Percentiles rank a stretch among this genome's conserved stretches.
These are phyloP conservation scores for Hymenochaete sp. DNA, from an alignment of 1,284 basidiomycete genomes.

Conservation along the genomic window DNA sequence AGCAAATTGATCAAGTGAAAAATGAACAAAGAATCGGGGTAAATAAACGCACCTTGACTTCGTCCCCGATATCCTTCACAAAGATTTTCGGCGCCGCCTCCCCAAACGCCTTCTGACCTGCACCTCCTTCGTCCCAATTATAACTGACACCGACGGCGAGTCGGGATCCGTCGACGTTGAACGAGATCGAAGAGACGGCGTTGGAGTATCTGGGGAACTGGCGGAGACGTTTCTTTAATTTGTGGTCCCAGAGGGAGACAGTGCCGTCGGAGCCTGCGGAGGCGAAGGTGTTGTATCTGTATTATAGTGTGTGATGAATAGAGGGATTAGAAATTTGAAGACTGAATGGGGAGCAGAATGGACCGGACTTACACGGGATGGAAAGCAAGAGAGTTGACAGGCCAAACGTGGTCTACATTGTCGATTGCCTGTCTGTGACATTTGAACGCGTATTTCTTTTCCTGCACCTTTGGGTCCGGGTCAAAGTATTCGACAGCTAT, in stretches of 20 bases:
- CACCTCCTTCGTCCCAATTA: conserved; percentile 81
- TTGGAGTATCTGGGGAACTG: conserved; percentile 77
- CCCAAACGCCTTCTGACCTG: conserved; percentile 37
- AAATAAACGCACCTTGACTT: conserved; percentile 45
- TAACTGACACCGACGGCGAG: conserved; percentile 80
- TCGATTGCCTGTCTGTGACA: conserved; percentile 89
- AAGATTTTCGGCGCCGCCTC: conserved; percentile 29
- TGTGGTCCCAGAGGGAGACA: conserved; percentile 94
- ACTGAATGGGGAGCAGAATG: conserved; percentile 6
- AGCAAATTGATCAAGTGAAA: background rate
- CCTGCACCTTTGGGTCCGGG: conserved; percentile 64
- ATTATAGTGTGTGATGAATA: conserved; percentile 3
- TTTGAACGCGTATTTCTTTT: conserved; percentile 97
- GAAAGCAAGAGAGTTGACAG: conserved; percentile 92
- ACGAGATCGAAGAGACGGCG: conserved; percentile 67
- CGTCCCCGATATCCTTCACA: conserved; percentile 33
- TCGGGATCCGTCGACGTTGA: conserved; percentile 76
- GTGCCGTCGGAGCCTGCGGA: conserved; percentile 89
- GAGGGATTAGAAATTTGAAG: conserved; percentile 1
- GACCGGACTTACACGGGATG: conserved; percentile 62
- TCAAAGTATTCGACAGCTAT: conserved; percentile 98
- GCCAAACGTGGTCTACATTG: conserved; percentile 96
- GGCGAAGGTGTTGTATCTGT: conserved; percentile 87
- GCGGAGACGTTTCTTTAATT: conserved; percentile 89
- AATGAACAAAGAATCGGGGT: background rate